Conservation (phyloP, 768 basidiomycete genomes). For the Hysterangium stoloniferum region DNA sequence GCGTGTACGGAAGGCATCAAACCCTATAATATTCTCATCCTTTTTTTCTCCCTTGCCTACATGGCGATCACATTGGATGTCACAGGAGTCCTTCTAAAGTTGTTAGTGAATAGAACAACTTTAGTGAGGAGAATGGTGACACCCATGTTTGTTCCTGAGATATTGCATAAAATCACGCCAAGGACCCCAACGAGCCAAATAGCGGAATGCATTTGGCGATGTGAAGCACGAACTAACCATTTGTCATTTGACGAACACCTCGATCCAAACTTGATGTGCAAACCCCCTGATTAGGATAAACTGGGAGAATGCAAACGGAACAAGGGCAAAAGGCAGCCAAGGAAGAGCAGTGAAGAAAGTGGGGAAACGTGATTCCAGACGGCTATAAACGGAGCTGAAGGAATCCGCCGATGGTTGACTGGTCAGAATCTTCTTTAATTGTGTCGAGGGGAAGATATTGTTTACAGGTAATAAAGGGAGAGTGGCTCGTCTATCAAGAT, state of each 20-base stretch:
- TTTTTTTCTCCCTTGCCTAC: conserved; percentile 87
- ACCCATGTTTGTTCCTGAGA: conserved; percentile 87
- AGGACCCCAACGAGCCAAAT: conserved; percentile 66
- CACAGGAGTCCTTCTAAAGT: conserved; percentile 79
- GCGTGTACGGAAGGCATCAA: conserved; percentile 71
- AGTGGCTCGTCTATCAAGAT: conserved; percentile 4
- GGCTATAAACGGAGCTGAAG: conserved; percentile 17
- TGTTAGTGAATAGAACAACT: no score
- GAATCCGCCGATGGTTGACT: not conserved
- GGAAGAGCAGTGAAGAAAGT: conserved; percentile 59
- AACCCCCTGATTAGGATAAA: conserved; percentile 91
- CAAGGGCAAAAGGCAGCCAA: conserved; percentile 69
- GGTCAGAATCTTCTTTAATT: not conserved
- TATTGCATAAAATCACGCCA: conserved; percentile 68
- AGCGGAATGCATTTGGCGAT: conserved; percentile 36
- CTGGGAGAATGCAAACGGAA: conserved; percentile 90
- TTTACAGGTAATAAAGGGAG: not conserved
- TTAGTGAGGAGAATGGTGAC: conserved; percentile 86
- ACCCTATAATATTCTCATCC: conserved; percentile 87
- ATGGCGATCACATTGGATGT: conserved; percentile 87
- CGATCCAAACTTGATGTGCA: conserved; percentile 79
- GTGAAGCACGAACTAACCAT: conserved; percentile 44
- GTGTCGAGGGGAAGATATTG: conserved; percentile 10
- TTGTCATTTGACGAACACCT: conserved; percentile 51
- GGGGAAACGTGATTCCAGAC: conserved; percentile 41